Conservation (phyloP, 306 rosid genomes). For the cucumber (Cucumis sativus) region DNA sequence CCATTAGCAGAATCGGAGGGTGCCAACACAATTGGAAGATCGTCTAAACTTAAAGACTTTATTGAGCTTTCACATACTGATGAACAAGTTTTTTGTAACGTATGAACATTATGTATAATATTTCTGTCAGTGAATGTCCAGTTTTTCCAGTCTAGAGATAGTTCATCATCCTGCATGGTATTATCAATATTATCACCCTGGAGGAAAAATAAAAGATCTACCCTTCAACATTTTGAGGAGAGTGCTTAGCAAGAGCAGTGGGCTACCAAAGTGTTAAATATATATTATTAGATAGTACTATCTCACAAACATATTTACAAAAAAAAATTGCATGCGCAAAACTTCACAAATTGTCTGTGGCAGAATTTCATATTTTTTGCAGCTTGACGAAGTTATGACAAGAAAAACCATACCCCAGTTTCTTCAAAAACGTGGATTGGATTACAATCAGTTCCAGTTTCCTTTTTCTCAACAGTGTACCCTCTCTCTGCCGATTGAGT, state of each 20-base stretch:
- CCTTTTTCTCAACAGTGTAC: constrained; percentile 12
- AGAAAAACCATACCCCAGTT: constrained; percentile 28
- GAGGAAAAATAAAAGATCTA: background rate
- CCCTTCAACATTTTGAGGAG: background rate
- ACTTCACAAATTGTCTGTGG: background rate
- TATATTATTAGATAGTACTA: background rate
- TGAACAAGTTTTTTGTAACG: constrained; percentile 16
- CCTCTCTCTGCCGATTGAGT: constrained; percentile 17
- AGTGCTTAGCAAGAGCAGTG: background rate
- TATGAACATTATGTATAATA: background rate
- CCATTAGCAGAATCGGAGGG: constrained; percentile 12
- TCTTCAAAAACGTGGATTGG: constrained; percentile 73
- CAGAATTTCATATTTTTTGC: background rate
- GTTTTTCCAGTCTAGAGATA: constrained; percentile 44
- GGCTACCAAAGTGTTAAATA: background rate
- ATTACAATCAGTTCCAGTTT: constrained; percentile 13
- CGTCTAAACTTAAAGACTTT: constrained; percentile 48
- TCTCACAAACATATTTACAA: background rate
- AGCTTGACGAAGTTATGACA: background rate
- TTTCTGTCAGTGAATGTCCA: constrained; percentile 43
- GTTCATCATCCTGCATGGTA: constrained; percentile 40
- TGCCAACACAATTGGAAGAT: constrained; percentile 18
- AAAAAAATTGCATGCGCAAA: background rate
- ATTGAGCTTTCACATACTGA: constrained; percentile 34
- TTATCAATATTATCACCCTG: constrained; percentile 8